Percentiles rank a stretch among this genome's conserved stretches.
phyloP scores from a whole-genome alignment of 306 rosid genomes.

The Acacia confusa region DNA sequence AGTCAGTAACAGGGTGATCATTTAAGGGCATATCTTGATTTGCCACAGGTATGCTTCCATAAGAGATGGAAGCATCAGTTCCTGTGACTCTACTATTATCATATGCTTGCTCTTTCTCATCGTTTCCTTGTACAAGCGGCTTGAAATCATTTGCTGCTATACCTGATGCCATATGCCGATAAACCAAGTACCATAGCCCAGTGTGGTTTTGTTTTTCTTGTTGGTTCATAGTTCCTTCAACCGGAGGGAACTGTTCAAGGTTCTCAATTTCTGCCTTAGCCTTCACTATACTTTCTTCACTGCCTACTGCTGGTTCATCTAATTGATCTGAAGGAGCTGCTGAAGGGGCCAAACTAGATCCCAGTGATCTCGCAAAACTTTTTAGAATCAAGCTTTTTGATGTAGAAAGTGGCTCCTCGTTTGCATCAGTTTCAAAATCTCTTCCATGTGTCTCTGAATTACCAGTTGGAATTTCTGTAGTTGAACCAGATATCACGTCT shows the following conservation, averaged over 20 bases:
- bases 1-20: slow-evolving; percentile 35
- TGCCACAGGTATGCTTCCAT: slow-evolving; percentile 24
- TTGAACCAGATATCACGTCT: slow-evolving; percentile 20
- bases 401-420: slow-evolving; percentile 27
- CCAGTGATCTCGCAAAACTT: slow-evolving; percentile 38
- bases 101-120: slow-evolving; percentile 30
- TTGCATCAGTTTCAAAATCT: slow-evolving; percentile 31
- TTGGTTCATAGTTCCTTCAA: slow-evolving; percentile 33
- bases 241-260: slow-evolving; percentile 21
- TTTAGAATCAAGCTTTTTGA: slow-evolving; percentile 38
- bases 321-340: slow-evolving; percentile 27
- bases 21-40: slow-evolving; percentile 29
- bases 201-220: slow-evolving; percentile 49
- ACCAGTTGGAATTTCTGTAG: slow-evolving; percentile 31
- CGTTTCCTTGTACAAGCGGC: slow-evolving; percentile 32
- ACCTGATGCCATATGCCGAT: slow-evolving; percentile 79
- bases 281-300: slow-evolving; percentile 31
- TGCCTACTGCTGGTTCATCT: slow-evolving; percentile 27
- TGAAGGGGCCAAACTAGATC: slow-evolving; percentile 43
- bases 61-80: slow-evolving; percentile 23
- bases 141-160: slow-evolving; percentile 44
- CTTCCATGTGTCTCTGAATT: slow-evolving; percentile 30
- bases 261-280: slow-evolving; percentile 19
- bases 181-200: slow-evolving; percentile 74
- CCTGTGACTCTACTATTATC: slow-evolving; percentile 17